These are phyloP conservation scores for Clonostachys solani DNA, from an alignment of 2,329 filamentous ascomycete genomes.

Conservation along the genomic window DNA sequence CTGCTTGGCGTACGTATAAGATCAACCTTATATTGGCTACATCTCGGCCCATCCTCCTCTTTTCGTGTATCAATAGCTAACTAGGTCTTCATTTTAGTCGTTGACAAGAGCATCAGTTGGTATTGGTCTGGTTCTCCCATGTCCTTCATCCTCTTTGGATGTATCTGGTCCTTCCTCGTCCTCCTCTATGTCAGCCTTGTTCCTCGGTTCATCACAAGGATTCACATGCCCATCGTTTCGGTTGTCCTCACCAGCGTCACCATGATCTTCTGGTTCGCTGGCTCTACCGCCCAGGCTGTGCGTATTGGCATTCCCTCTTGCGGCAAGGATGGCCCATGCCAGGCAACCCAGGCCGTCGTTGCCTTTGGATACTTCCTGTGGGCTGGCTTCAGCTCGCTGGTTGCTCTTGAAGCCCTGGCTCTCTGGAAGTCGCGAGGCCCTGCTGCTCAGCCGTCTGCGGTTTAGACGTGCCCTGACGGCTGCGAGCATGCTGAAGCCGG, in stretches of 20 bases:
- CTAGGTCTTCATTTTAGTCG: conserved; percentile 6
- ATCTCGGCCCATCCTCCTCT: conserved; percentile 1
- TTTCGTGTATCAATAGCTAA: neutral
- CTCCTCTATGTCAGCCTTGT: conserved; percentile 67
- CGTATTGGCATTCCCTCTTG: conserved; percentile 50
- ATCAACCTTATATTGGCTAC: conserved; percentile 1
- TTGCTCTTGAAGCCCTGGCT: conserved; percentile 40
- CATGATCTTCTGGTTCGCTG: conserved; percentile 86
- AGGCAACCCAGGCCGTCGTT: conserved; percentile 56
- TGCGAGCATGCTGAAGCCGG: too few relatives aligned
- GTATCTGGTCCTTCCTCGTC: conserved; percentile 71
- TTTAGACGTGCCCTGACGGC: too few relatives aligned
- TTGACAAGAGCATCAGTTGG: conserved; percentile 4
- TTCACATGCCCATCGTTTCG: conserved; percentile 62
- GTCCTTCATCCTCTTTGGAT: conserved; percentile 72
- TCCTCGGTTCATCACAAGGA: conserved; percentile 55
- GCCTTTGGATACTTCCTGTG: conserved; percentile 65
- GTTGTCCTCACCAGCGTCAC: conserved; percentile 67
- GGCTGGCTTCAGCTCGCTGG: conserved; percentile 42
- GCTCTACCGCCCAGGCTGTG: conserved; percentile 73
- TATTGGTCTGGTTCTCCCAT: neutral
- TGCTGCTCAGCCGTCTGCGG: conserved; percentile 1
- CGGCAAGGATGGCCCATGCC: conserved; percentile 52
- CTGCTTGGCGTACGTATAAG: conserved; percentile 59
- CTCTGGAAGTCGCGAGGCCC: conserved; percentile 32